phyloP scores from a whole-genome alignment of 164 flowering plant genomes.

The Buxus sempervirens region DNA sequence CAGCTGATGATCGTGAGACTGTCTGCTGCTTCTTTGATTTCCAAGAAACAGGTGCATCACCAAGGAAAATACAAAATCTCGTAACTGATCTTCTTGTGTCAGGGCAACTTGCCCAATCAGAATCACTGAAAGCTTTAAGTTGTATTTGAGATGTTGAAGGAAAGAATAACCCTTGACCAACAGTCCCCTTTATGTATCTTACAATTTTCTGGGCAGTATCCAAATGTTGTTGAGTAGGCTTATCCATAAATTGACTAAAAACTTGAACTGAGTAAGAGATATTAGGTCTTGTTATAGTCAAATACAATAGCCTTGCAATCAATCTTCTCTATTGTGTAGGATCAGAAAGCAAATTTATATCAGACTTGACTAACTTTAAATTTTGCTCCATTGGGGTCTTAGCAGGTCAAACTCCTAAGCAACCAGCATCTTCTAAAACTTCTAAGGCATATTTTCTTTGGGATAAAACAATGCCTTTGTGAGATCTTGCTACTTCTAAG shows the following conservation, averaged over 20 bases:
- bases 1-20: not conserved
- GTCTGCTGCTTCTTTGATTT: not conserved
- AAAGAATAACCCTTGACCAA: not conserved
- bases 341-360: not conserved
- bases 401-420: not conserved
- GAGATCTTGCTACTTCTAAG: not conserved
- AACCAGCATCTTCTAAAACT: not conserved
- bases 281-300: not conserved
- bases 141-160: no score
- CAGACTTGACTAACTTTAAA: not conserved
- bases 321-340: not conserved
- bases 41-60: not conserved
- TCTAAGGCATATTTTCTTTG: conserved; percentile 6
- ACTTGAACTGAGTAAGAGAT: not conserved
- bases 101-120: not conserved
- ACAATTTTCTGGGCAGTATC: not conserved
- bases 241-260: not conserved
- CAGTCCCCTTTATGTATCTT: not conserved
- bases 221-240: not conserved
- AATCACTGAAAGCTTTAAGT: not conserved
- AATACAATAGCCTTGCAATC: not conserved
- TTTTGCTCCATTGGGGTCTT: not conserved
- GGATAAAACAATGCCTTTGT: not conserved
- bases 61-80: not conserved
- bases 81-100: not conserved